Percentiles rank a stretch among this genome's conserved stretches.
Conservation (phyloP, 805 yeast genomes). For the Candida vaughaniae region DNA sequence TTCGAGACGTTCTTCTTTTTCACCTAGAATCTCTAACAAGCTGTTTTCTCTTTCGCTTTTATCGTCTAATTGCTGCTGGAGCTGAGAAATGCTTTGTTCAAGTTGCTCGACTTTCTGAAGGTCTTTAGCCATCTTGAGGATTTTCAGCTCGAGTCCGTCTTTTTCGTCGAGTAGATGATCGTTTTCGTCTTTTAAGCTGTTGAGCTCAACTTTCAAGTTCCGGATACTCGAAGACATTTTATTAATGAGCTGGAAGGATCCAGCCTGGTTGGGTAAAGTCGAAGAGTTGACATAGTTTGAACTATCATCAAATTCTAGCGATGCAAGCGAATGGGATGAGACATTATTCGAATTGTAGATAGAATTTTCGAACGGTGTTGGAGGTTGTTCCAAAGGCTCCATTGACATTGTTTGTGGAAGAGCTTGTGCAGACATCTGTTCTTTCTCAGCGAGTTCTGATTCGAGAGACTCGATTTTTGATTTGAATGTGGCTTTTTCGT, state of each 20-base stretch:
- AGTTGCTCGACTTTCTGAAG: constrained; percentile 25
- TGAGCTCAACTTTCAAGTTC: constrained; percentile 74
- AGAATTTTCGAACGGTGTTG: constrained; percentile 1
- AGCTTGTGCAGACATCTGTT: neutral
- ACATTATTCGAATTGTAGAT: constrained; percentile 4
- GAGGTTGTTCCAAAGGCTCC: constrained; percentile 2
- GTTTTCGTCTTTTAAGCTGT: constrained; percentile 63
- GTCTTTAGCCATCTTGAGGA: constrained; percentile 44
- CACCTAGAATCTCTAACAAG: constrained; percentile 74
- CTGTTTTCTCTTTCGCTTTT: constrained; percentile 39
- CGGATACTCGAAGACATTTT: constrained; percentile 76
- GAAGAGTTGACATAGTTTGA: constrained; percentile 1
- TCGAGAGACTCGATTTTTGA: constrained; percentile 20
- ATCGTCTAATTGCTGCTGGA: constrained; percentile 6
- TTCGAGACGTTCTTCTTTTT: constrained; percentile 79
- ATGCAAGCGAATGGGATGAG: constrained; percentile 5
- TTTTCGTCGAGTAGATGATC: constrained; percentile 54
- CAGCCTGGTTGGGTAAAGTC: constrained; percentile 1
- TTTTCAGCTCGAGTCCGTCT: constrained; percentile 65
- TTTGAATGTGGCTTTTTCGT: constrained; percentile 28
- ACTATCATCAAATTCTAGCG: constrained; percentile 5
- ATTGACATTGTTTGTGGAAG: neutral
- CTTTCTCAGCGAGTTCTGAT: neutral
- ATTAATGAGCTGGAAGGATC: constrained; percentile 59
- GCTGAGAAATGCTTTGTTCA: constrained; percentile 29